These are phyloP conservation scores for Saccharomycopsis sp. DNA, from an alignment of 805 yeast species.

Conservation along the genomic window DNA sequence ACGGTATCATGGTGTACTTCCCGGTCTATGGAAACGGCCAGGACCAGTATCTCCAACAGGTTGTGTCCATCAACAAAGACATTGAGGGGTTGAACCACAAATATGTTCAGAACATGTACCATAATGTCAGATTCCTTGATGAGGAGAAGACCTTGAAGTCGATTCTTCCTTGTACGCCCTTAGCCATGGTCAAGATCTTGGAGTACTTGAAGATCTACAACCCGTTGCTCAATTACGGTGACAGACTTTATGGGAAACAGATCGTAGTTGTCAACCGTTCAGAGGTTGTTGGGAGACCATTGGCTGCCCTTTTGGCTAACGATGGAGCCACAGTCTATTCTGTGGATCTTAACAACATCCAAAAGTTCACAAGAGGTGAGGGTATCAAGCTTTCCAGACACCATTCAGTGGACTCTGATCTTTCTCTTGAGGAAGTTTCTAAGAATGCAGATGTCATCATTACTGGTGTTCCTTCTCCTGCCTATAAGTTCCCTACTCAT, in stretches of 20 bases:
- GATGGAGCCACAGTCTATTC: conserved; percentile 97
- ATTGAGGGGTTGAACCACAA: conserved; percentile 92
- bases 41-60: conserved; percentile 93
- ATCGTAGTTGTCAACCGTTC: conserved; percentile 87
- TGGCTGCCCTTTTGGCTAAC: conserved; percentile 92
- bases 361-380: conserved; percentile 90
- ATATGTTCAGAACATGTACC: conserved; percentile 91
- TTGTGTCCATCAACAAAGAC: conserved; percentile 84
- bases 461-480: conserved; percentile 87
- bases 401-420: conserved; percentile 56
- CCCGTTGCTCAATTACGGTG: conserved; percentile 74
- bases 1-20: conserved; percentile 95
- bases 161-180: conserved; percentile 92
- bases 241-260: conserved; percentile 88
- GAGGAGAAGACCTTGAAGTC: conserved; percentile 61
- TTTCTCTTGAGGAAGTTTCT: conserved; percentile 57
- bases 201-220: conserved; percentile 89
- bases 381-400: conserved; percentile 78
- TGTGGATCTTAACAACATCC: conserved; percentile 80
- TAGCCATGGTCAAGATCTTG: conserved; percentile 88
- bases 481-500: conserved; percentile 81
- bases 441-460: conserved; percentile 81
- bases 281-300: conserved; percentile 95
- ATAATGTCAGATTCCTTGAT: conserved; percentile 82
- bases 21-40: conserved; percentile 95